Conservation (phyloP, 164 flowering plant genomes). For the Umbilicus rupestris region DNA sequence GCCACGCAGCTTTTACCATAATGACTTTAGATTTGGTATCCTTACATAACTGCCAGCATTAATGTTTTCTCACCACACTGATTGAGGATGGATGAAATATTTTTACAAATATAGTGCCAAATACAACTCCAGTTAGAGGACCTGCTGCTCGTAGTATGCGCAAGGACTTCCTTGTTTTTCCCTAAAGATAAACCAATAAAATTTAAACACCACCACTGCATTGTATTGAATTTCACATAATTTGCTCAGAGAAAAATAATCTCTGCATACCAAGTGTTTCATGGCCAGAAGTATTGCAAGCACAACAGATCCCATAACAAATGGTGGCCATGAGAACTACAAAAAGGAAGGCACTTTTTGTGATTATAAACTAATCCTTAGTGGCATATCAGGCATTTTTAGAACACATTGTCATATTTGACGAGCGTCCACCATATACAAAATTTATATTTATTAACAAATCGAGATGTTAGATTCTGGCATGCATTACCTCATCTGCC, state of each 20-base stretch:
- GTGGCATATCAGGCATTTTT: not conserved
- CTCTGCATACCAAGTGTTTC: conserved; percentile 79
- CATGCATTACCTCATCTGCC: conserved; percentile 45
- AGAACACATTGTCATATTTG: not conserved
- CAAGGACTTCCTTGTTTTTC: conserved; percentile 64
- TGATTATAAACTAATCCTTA: conserved; percentile 13
- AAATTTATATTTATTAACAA: not conserved
- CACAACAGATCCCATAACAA: conserved; percentile 74
- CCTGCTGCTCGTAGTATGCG: conserved; percentile 81
- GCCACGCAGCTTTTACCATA: not conserved
- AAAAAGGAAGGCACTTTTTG: conserved; percentile 27
- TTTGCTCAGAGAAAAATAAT: not conserved
- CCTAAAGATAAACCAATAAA: conserved; percentile 32
- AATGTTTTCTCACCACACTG: conserved; percentile 53
- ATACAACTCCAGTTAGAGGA: conserved; percentile 81
- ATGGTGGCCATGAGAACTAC: conserved; percentile 93
- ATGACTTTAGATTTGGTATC: not conserved
- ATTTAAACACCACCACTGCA: not conserved
- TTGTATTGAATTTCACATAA: not conserved
- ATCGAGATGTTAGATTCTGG: not conserved
- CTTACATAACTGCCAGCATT: not conserved
- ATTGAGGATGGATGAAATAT: conserved; percentile 79
- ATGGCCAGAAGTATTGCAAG: conserved; percentile 65
- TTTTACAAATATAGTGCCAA: conserved; percentile 77
- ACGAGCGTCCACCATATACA: not conserved